Percentiles rank a stretch among this genome's conserved stretches.
Evolutionary conservation across 805 yeast species (phyloP).

Genomic region (Candida mattraensis): DNA sequence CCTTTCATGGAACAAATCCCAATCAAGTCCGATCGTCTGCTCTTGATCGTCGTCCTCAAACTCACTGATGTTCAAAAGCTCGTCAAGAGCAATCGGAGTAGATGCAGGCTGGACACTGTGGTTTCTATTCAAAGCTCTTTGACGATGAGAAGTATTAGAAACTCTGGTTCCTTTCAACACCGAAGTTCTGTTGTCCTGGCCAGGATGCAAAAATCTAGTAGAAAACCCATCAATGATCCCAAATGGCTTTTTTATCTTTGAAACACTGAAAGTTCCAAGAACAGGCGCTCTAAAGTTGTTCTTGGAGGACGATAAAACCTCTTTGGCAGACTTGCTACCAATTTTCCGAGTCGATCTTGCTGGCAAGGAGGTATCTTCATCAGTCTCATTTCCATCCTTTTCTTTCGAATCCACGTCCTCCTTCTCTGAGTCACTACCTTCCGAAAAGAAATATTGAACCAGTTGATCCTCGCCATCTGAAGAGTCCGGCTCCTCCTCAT

Average conservation of each 20-base stretch:
- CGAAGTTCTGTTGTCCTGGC: constrained; percentile 27
- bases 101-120: constrained; percentile 12
- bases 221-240: constrained; percentile 94
- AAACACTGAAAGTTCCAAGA: constrained; percentile 88
- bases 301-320: constrained; percentile 82
- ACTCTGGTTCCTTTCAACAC: constrained; percentile 25
- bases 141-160: constrained; percentile 2
- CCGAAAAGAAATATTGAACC: constrained; percentile 69
- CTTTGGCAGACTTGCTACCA: constrained; percentile 87
- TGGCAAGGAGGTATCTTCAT: constrained; percentile 85
- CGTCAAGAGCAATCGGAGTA: constrained; percentile 55
- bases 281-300: constrained; percentile 89
- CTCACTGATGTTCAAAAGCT: constrained; percentile 83
- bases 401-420: constrained; percentile 17
- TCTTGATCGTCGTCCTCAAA: constrained; percentile 73
- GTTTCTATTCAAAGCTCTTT: constrained; percentile 5
- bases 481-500: constrained; percentile 25
- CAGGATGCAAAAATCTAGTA: constrained; percentile 73
- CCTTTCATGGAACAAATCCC: constrained; percentile 36
- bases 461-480: constrained; percentile 43
- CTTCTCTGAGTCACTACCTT: constrained; percentile 23
- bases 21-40: constrained; percentile 28
- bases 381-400: constrained; percentile 78
- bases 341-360: constrained; percentile 58
- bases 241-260: constrained; percentile 70